Evolutionary conservation across 1,284 basidiomycete species (phyloP), one percentile per base, ranked within the genome.

Genomic region (Erythrobasidium hasegawianum): DNA sequence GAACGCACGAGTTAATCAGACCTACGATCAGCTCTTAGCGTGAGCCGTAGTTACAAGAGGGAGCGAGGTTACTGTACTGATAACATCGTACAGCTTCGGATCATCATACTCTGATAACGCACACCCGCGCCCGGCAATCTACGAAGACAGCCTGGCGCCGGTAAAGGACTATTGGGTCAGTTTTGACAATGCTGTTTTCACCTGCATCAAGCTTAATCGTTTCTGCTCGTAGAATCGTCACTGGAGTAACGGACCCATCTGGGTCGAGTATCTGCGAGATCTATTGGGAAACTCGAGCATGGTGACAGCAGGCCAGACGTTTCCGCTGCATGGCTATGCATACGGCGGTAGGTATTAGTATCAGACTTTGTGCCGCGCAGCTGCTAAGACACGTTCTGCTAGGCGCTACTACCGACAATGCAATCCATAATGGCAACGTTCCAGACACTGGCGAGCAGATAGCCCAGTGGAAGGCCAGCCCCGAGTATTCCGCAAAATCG

Each of bases 211-310:
- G n/a, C n/a, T 47, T 8, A 18, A 47, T 8, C 45, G 45, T 14
- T 4, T 5, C 14, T 8, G 45, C 14, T 11, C 54, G n/a, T 26
- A 61, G 61, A 13, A 64, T 18, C 13, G 43, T 16, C 52, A 27
- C 9, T 64, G 61, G 61, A 57, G 53, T n/a, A 39, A 64, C 54
- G 61, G 61, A 14, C 61, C 61, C 14, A 40, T 64, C 61, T 64
- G 61, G 61, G 61, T 64, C 11, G 61, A 64, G 24, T 64, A 64
- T 22, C 41, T 64, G 5, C 41, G 43, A 27, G 53, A 64, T 16
- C 33, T 55, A 5, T 53, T 64, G 14, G 33, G 33, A 33, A 33
- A 33, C 11, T 33, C 33, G 11, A 33, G 5, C 33, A 33, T 33
- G 33, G 33, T 33, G 33, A 33, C 33, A 33, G 4, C 33, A 5